phyloP scores from a whole-genome alignment of 768 basidiomycete genomes.

The Dioszegia crocea region DNA sequence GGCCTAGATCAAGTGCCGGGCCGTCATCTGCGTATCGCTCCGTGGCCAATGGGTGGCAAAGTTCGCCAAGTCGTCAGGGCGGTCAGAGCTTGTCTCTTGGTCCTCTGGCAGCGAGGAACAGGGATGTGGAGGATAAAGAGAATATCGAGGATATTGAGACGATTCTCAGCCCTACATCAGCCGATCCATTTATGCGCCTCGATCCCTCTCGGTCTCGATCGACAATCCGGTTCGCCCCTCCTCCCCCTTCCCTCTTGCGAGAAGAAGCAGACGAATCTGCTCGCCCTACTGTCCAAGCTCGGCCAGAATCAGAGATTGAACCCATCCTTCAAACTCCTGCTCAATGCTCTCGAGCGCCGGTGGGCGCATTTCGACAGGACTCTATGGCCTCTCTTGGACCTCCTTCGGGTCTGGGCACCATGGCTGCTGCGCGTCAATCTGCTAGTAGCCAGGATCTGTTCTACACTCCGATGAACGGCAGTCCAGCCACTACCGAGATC shows the following conservation, averaged over 20 bases:
- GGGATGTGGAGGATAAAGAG: background rate
- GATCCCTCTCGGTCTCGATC: background rate
- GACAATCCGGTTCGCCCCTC: background rate
- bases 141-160: background rate
- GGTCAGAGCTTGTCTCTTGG: background rate
- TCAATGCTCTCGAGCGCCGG: background rate
- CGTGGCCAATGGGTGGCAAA: background rate
- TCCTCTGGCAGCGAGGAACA: background rate
- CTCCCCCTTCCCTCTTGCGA: background rate
- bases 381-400: background rate
- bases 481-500: background rate
- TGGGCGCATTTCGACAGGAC: background rate
- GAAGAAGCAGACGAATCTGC: background rate
- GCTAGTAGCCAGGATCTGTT: slow-evolving; percentile 11
- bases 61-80: background rate
- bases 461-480: slow-evolving; percentile 9
- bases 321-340: background rate
- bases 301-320: slow-evolving; percentile 4
- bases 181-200: slow-evolving; percentile 4
- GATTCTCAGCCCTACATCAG: background rate
- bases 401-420: background rate
- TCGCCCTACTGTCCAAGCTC: background rate
- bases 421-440: background rate
- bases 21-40: background rate
- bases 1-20: background rate